phyloP scores from a whole-genome alignment of 1,284 basidiomycete species.

The Rhodotorula sp. region DNA sequence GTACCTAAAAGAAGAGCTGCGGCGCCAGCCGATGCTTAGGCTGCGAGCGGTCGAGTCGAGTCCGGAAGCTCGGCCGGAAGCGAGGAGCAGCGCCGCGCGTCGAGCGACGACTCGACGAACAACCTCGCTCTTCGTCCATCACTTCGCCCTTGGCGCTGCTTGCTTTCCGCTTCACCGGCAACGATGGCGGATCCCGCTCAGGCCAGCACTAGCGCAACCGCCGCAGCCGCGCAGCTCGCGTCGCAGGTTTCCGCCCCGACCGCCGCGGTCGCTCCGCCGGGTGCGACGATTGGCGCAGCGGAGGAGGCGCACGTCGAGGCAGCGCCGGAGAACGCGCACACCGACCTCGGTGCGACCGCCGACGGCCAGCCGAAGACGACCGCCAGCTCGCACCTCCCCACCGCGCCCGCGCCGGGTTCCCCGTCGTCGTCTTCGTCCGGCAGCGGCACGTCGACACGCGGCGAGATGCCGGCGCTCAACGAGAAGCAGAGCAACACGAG shows the following conservation, averaged over 20 bases:
- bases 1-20: too few species aligned
- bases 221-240: background rate
- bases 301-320: background rate
- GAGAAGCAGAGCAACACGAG: background rate
- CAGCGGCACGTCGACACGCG: background rate
- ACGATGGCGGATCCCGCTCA: background rate
- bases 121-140: background rate
- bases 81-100: too few species aligned
- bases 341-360: background rate
- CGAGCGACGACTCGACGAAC: too few species aligned
- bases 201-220: background rate
- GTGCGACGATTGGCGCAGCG: background rate
- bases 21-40: too few species aligned
- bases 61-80: too few species aligned
- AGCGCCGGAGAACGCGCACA: background rate
- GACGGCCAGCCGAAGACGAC: constrained; percentile 1
- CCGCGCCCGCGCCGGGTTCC: background rate
- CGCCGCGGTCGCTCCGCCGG: background rate
- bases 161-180: background rate
- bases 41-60: too few species aligned
- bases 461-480: background rate
- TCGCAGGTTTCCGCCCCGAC: background rate
- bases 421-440: background rate
- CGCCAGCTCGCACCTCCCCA: background rate
- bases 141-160: background rate